phyloP scores from a whole-genome alignment of 345 rosid species.

The Corchorus capsularis region DNA sequence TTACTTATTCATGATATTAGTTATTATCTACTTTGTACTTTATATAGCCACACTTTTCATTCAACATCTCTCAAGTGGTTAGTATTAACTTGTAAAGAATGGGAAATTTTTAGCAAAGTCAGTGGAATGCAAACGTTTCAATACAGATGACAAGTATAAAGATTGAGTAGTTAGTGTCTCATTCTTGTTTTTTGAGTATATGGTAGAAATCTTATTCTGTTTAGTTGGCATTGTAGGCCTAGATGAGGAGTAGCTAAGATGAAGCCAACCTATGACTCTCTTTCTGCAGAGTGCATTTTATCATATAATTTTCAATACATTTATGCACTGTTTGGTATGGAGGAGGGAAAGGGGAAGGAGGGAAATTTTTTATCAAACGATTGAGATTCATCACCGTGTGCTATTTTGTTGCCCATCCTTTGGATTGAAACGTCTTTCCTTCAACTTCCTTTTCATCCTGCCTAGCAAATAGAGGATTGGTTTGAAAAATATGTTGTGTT shows the following conservation, averaged over 20 bases:
- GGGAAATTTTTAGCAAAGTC: background rate
- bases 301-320: background rate
- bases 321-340: background rate
- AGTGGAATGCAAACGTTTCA: background rate
- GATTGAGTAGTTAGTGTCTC: background rate
- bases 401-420: too few relatives aligned
- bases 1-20: background rate
- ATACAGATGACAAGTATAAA: slow-evolving; percentile 9
- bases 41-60: background rate
- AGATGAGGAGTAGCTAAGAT: background rate
- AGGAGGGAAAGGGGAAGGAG: too few relatives aligned
- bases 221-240: slow-evolving; percentile 9
- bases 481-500: background rate
- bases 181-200: background rate
- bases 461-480: too few relatives aligned
- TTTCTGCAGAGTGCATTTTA: background rate
- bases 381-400: too few relatives aligned
- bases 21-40: slow-evolving; percentile 6
- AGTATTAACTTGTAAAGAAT: background rate
- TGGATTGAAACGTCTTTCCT: too few relatives aligned
- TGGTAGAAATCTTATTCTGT: background rate
- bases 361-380: too few relatives aligned
- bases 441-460: too few relatives aligned
- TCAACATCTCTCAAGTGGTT: background rate
- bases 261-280: background rate